These are phyloP conservation scores for Thermothielavioides terrestris DNA, from an alignment of 495 filamentous ascomycete species.

Conservation along the genomic window DNA sequence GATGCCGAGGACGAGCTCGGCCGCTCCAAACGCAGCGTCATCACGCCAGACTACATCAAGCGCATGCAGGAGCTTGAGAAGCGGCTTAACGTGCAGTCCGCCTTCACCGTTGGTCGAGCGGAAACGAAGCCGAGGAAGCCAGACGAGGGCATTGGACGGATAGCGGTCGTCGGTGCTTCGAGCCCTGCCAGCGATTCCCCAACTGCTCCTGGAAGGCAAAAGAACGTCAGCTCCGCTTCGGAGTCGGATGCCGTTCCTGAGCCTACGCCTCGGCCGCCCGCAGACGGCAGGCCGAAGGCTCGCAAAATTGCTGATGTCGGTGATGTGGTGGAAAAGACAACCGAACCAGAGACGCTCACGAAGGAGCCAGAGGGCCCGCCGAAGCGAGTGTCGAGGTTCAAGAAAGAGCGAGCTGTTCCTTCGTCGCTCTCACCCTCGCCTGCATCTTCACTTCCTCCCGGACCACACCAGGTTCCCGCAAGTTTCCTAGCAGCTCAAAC, in stretches of 20 bases:
- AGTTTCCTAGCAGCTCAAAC: slow-evolving; percentile 11
- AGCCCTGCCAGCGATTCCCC: background rate
- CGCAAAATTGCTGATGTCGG: slow-evolving; percentile 34
- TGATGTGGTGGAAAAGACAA: slow-evolving; percentile 44
- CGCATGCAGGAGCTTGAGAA: slow-evolving; percentile 81
- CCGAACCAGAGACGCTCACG: slow-evolving; percentile 24
- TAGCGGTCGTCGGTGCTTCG: slow-evolving; percentile 11
- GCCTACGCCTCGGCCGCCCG: slow-evolving; percentile 20
- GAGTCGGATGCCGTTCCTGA: slow-evolving; percentile 60
- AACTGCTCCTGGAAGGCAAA: slow-evolving; percentile 40
- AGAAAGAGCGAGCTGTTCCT: slow-evolving; percentile 23
- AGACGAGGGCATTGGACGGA: slow-evolving; percentile 19
- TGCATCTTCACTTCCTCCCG: slow-evolving; percentile 17
- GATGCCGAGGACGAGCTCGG: slow-evolving; percentile 62
- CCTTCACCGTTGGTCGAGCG: slow-evolving; percentile 13
- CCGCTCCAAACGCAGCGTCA: slow-evolving; percentile 49
- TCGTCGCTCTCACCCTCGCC: slow-evolving; percentile 3
- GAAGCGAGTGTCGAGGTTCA: slow-evolving; percentile 43
- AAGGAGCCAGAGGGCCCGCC: slow-evolving; percentile 17
- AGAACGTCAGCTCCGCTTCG: slow-evolving; percentile 67
- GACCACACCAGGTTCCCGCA: slow-evolving; percentile 25
- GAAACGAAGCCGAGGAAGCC: slow-evolving; percentile 7
- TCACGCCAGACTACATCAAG: slow-evolving; percentile 63
- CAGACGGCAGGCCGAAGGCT: slow-evolving; percentile 21
- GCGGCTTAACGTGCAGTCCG: slow-evolving; percentile 50